phyloP scores from a whole-genome alignment of 495 filamentous ascomycete species.

The Penicillium simplicissimum region DNA sequence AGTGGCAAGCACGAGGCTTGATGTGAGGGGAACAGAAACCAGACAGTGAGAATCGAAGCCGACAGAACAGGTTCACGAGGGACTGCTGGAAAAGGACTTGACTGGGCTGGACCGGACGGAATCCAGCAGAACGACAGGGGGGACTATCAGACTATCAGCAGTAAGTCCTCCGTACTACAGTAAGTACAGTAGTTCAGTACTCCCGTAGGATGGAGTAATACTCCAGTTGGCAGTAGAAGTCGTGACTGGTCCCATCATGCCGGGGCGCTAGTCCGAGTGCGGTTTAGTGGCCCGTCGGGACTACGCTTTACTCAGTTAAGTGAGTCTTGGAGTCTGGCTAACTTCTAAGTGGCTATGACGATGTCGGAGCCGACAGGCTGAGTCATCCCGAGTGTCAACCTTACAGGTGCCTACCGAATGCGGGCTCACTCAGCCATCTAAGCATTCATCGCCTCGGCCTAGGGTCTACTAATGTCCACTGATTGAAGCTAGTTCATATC shows the following conservation, averaged over 20 bases:
- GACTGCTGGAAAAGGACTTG: neutral
- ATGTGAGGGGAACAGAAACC: neutral
- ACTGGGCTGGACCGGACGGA: neutral
- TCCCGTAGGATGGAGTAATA: no score
- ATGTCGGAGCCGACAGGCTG: neutral
- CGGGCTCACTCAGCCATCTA: neutral
- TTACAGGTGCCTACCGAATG: neutral
- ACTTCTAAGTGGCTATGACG: neutral
- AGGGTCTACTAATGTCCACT: no score
- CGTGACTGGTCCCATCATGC: neutral
- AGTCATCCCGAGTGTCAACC: neutral
- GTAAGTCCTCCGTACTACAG: no score
- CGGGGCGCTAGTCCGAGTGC: neutral
- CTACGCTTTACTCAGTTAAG: neutral
- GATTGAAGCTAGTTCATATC: no score
- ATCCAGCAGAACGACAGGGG: slow-evolving; percentile 1
- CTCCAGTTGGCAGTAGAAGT: neutral
- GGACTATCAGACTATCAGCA: neutral
- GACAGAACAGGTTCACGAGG: slow-evolving; percentile 11
- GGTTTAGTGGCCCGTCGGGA: neutral
- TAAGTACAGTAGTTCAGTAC: no score
- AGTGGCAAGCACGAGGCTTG: neutral
- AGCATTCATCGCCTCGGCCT: no score
- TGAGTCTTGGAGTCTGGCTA: no score
- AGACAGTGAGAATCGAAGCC: neutral